Evolutionary conservation across 352 stramenopile genomes (phyloP).

Genomic region (Pythium pectinolyticum): DNA sequence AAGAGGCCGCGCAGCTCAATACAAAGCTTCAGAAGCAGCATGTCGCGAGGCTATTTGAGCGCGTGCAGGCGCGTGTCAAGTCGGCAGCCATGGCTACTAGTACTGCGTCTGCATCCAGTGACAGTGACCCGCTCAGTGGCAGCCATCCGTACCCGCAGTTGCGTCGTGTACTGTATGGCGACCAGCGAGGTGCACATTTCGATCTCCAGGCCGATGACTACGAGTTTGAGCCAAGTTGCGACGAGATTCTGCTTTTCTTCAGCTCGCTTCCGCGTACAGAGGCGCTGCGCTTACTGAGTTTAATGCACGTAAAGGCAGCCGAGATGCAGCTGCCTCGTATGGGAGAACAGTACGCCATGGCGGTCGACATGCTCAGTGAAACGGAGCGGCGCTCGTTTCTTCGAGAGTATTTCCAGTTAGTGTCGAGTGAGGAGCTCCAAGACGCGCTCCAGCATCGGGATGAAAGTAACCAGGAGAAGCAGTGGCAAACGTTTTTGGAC

Average conservation of each 20-base stretch:
- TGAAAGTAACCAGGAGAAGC: conserved; percentile 60
- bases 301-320: conserved; percentile 40
- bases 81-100: background rate
- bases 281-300: conserved; percentile 36
- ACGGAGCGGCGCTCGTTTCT: conserved; percentile 48
- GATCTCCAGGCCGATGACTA: conserved; percentile 41
- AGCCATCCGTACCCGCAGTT: conserved; percentile 29
- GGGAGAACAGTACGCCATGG: conserved; percentile 39
- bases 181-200: conserved; percentile 12
- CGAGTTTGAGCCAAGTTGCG: conserved; percentile 40
- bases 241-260: conserved; percentile 57
- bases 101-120: background rate
- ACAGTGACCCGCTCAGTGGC: no score
- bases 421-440: conserved; percentile 51
- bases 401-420: conserved; percentile 59
- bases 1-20: conserved; percentile 40
- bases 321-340: conserved; percentile 42
- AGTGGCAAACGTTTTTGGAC: conserved; percentile 45
- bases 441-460: conserved; percentile 48
- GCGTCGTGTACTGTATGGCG: conserved; percentile 29
- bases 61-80: conserved; percentile 22
- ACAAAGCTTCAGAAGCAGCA: conserved; percentile 47
- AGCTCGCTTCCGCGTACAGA: conserved; percentile 36
- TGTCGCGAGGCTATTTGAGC: conserved; percentile 25
- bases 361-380: conserved; percentile 44